Conservation (phyloP, 2,329 filamentous ascomycete species). For the Sclerotinia trifoliorum region DNA sequence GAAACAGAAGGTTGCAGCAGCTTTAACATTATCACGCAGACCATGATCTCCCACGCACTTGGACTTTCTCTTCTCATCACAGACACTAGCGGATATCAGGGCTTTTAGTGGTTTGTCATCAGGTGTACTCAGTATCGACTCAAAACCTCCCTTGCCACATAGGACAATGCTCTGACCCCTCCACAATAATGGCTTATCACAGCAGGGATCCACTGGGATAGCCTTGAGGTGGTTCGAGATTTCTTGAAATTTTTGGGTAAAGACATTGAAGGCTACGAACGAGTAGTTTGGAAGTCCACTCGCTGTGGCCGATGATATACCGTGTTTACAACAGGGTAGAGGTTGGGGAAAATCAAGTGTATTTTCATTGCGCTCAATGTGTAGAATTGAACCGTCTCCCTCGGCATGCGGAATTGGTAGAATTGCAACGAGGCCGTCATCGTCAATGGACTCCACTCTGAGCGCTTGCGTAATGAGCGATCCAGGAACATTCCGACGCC, state of each 20-base stretch:
- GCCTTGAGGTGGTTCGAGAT: conserved; percentile 7
- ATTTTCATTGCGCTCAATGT: too few species aligned
- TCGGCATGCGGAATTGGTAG: not conserved
- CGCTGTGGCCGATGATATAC: not conserved
- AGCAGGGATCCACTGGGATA: not conserved
- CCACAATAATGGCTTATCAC: not conserved
- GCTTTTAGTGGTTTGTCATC: not conserved
- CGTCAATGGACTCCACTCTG: not conserved
- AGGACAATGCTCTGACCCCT: not conserved
- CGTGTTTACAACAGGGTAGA: not conserved
- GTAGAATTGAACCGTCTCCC: too few species aligned
- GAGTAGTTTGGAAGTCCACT: not conserved
- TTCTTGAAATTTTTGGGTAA: conserved; percentile 20
- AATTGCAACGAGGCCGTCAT: conserved; percentile 1
- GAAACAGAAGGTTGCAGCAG: not conserved
- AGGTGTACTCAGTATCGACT: not conserved
- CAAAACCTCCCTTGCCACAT: not conserved
- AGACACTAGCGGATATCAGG: not conserved
- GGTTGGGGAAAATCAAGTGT: not conserved
- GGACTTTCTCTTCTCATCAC: not conserved
- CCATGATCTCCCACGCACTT: not conserved
- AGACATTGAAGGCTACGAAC: conserved; percentile 25
- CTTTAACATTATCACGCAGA: not conserved
- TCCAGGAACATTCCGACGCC: not conserved
- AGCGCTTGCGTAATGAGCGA: not conserved